Evolutionary conservation across 768 basidiomycete genomes (phyloP).

Genomic region (Candolleomyces aberdarensis): DNA sequence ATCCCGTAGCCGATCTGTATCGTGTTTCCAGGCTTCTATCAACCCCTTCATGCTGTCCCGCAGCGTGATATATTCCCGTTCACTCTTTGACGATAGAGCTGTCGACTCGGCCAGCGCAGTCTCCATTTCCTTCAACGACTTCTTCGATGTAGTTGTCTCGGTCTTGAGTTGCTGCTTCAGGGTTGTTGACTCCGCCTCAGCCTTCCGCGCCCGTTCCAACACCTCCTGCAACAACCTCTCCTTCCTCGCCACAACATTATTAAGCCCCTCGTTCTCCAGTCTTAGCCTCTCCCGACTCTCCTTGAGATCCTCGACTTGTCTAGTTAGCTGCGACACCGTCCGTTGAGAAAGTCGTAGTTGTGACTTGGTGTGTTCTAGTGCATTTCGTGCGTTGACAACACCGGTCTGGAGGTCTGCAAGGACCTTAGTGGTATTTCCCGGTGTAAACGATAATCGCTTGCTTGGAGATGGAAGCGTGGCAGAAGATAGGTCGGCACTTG

Average conservation of each 20-base stretch:
- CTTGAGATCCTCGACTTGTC: constrained; percentile 86
- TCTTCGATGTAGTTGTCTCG: constrained; percentile 71
- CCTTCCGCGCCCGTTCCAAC: constrained; percentile 81
- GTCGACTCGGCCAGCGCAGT: constrained; percentile 68
- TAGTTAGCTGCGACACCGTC: constrained; percentile 77
- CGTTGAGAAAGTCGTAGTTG: constrained; percentile 81
- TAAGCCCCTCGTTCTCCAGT: constrained; percentile 83
- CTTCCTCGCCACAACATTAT: constrained; percentile 85
- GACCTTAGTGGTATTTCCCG: constrained; percentile 83
- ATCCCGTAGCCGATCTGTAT: constrained; percentile 65
- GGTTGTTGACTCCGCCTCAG: constrained; percentile 69
- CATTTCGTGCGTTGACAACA: constrained; percentile 72
- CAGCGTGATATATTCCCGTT: constrained; percentile 79
- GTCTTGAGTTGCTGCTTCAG: constrained; percentile 72
- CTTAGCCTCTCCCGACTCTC: constrained; percentile 80
- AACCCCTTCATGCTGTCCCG: constrained; percentile 75
- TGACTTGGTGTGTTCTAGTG: constrained; percentile 81
- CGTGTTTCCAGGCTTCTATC: constrained; percentile 68
- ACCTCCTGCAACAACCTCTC: constrained; percentile 87
- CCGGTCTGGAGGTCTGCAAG: constrained; percentile 85
- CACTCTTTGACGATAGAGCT: constrained; percentile 72
- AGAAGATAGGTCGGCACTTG: constrained; percentile 28
- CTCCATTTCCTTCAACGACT: constrained; percentile 80
- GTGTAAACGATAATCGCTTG: constrained; percentile 58
- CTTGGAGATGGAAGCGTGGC: constrained; percentile 52